Percentiles rank a stretch among this genome's conserved stretches.
These are phyloP conservation scores for Pythium phragmitis DNA, from an alignment of 352 stramenopile species.

Conservation along the genomic window DNA sequence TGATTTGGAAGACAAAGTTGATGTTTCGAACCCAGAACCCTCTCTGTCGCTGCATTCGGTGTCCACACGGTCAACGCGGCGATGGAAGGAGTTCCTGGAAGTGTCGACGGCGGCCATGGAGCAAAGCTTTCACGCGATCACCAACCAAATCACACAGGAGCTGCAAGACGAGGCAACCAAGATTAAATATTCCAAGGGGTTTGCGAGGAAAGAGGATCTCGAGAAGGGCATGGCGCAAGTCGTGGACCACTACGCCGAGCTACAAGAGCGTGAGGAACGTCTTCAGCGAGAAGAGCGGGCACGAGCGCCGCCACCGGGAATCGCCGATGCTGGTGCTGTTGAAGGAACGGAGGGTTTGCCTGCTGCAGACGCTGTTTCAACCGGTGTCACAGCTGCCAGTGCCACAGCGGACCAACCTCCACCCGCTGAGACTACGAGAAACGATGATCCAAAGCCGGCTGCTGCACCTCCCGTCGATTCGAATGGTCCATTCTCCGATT, in stretches of 20 bases:
- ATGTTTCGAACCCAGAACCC: slow-evolving; percentile 5
- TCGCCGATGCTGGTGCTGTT: neutral
- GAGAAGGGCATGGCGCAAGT: slow-evolving; percentile 35
- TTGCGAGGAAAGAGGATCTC: slow-evolving; percentile 56
- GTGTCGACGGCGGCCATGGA: slow-evolving; percentile 52
- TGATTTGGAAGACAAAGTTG: slow-evolving; percentile 7
- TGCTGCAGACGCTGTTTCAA: neutral
- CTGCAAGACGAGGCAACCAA: slow-evolving; percentile 43
- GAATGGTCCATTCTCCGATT: neutral
- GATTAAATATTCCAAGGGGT: slow-evolving; percentile 51
- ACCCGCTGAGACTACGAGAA: neutral
- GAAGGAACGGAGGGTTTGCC: neutral
- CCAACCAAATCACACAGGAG: slow-evolving; percentile 48
- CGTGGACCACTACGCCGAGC: slow-evolving; percentile 36
- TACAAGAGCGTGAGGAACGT: slow-evolving; percentile 39
- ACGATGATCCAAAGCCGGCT: neutral
- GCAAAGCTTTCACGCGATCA: slow-evolving; percentile 42
- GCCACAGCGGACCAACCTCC: neutral
- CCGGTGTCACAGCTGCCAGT: neutral
- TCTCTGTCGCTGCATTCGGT: neutral
- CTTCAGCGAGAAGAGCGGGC: slow-evolving; percentile 19
- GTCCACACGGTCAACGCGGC: slow-evolving; percentile 29
- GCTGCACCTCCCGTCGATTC: neutral
- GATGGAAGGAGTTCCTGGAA: slow-evolving; percentile 70
- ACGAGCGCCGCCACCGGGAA: neutral